Base-by-base conservation (phyloP, 2,329 filamentous ascomycete genomes). In the Fusarium sp. region DNA sequence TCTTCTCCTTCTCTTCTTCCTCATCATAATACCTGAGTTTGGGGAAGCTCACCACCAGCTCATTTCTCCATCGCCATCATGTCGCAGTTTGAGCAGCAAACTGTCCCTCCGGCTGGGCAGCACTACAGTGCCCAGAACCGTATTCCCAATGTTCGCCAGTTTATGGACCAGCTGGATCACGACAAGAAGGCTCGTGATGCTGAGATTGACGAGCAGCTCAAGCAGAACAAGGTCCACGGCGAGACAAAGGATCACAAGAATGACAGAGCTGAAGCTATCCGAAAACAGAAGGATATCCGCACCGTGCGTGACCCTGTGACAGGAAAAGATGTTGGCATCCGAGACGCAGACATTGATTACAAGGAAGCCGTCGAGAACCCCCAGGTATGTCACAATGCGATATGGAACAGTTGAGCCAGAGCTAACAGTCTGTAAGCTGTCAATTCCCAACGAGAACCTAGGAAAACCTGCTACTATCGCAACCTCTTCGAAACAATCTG, bases 361-460 rank as follows among this genome's bases (percentile, higher is more conserved):
- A 85, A 92, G 79, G 85, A 91, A 41, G 82, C 87, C 4, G 91
- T 90, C 0, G 88, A 92, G 49, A 85, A 96, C 60, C 93, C 94
- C 2, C 82, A 85, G 77, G 90, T 92, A 81, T 69, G 78, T 69
- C 2, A 9, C 2, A 33, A 4, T 3, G 9, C 11, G 25, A 14
- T 3, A 6, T 7, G 14, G 2, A 8, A 1, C 4, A 21, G 4
- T 0, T 5, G n/a, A 5, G 1, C 7, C 5, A 13, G 7, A 29
- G 27, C 48, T 61, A 37, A 49, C 29, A 3, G 10, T 4, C 7
- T 20, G 6, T 9, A 4, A 31, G 87, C 79, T 97, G 15, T 93
- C 91, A 3, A 88, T 98, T 1, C 95, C 95, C 18, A 98, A 97
- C 77, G 92, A 93, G 40, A 97, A 97, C 73, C 80, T 98, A 4